Conservation (phyloP, 805 yeast genomes). For the Wickerhamomyces queroliae region DNA sequence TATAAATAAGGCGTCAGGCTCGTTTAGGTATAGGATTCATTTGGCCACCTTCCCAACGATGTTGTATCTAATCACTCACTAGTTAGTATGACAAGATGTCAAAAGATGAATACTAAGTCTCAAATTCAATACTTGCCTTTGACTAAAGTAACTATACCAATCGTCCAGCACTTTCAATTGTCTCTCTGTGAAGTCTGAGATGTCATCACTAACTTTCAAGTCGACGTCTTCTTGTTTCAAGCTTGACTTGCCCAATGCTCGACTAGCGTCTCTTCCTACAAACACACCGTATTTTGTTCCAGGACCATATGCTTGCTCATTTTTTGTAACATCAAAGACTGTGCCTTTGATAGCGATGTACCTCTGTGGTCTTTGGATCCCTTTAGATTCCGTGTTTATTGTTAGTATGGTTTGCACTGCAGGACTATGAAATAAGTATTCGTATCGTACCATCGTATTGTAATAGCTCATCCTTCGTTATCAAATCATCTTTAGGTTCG, state of each 20-base stretch:
- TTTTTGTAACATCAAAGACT: conserved; percentile 72
- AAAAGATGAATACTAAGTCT: too few species aligned
- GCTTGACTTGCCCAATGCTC: conserved; percentile 70
- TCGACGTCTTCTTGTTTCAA: conserved; percentile 47
- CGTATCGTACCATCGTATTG: conserved; percentile 37
- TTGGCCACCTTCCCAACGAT: neutral
- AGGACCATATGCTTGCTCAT: conserved; percentile 65
- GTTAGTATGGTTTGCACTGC: neutral
- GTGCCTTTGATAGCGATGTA: conserved; percentile 74
- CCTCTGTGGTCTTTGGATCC: conserved; percentile 37
- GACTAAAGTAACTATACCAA: conserved; percentile 63
- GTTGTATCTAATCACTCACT: neutral
- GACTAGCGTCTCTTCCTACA: conserved; percentile 72
- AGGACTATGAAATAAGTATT: too few species aligned
- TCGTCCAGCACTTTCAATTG: conserved; percentile 62
- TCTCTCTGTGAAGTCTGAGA: conserved; percentile 46
- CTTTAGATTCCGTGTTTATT: conserved; percentile 24
- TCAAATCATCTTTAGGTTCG: conserved; percentile 42
- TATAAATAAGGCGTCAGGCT: too few species aligned
- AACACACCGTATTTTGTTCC: conserved; percentile 68
- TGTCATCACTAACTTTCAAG: conserved; percentile 38
- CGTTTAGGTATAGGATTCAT: neutral
- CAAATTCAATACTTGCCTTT: conserved; percentile 30
- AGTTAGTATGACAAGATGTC: conserved; percentile 3
- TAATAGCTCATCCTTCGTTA: conserved; percentile 36